Conservation (phyloP, 805 yeast species). For the Brettanomyces nanus region DNA sequence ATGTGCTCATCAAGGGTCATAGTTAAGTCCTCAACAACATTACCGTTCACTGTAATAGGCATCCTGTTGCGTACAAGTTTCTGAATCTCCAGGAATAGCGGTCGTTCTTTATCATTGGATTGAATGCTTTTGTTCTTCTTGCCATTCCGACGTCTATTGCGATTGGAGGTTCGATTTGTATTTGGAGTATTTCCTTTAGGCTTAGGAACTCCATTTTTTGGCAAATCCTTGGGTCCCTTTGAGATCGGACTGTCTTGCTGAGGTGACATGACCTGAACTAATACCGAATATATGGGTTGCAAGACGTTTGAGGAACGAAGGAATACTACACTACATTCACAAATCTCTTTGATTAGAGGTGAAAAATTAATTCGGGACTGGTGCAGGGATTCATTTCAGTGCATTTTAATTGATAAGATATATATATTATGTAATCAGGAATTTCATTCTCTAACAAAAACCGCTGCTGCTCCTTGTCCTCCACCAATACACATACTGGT, state of each 20-base stretch:
- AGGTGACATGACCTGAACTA: too few species aligned
- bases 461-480: constrained; percentile 97
- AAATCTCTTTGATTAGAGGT: too few species aligned
- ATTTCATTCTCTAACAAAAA: constrained; percentile 74
- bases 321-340: too few species aligned
- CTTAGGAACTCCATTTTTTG: too few species aligned
- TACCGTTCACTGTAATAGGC: constrained; percentile 26
- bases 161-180: not conserved
- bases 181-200: not conserved
- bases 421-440: too few species aligned
- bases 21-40: constrained; percentile 14
- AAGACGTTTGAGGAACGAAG: too few species aligned
- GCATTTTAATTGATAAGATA: too few species aligned
- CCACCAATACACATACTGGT: constrained; percentile 97
- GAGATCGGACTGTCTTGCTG: too few species aligned
- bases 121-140: not conserved
- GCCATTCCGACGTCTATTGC: not conserved
- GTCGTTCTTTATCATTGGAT: constrained; percentile 1
- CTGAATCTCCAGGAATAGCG: constrained; percentile 15
- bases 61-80: constrained; percentile 13
- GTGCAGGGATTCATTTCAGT: too few species aligned
- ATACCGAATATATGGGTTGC: too few species aligned
- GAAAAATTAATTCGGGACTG: too few species aligned
- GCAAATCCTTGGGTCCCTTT: too few species aligned
- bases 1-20: constrained; percentile 14